Percentiles rank a stretch among this genome's conserved stretches.
These are phyloP conservation scores for Leccinum barrowsii DNA, from an alignment of 768 basidiomycete genomes.

Conservation along the genomic window DNA sequence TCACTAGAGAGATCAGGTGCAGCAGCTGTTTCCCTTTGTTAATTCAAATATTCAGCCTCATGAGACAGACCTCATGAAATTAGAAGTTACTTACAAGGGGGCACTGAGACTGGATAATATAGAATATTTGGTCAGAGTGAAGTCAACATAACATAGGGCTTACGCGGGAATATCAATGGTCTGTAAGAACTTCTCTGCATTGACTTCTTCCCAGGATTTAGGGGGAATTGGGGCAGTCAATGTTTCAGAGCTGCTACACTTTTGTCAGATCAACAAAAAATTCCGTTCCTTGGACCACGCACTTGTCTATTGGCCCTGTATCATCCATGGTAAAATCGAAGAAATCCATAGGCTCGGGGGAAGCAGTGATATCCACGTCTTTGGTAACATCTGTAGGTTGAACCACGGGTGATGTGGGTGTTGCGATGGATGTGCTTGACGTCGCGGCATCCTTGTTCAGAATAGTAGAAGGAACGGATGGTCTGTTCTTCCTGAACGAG, in stretches of 20 bases:
- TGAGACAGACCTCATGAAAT: background rate
- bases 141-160: background rate
- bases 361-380: conserved; percentile 2
- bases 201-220: conserved; percentile 21
- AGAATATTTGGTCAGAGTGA: background rate
- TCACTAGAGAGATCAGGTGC: conserved; percentile 2
- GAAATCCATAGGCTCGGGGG: conserved; percentile 22
- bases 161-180: conserved; percentile 27
- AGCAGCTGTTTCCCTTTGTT: conserved; percentile 16
- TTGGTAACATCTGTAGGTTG: background rate
- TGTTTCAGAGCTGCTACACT: conserved; percentile 3
- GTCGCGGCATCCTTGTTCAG: conserved; percentile 14
- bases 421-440: background rate
- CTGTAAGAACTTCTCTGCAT: conserved; percentile 25
- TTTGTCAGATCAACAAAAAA: background rate
- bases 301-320: conserved; percentile 10
- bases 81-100: conserved; percentile 22
- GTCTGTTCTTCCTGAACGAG: conserved; percentile 43
- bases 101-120: conserved; percentile 17
- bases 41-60: background rate
- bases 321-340: conserved; percentile 14
- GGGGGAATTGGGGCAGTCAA: conserved; percentile 8
- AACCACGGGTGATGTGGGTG: conserved; percentile 12
- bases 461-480: conserved; percentile 2
- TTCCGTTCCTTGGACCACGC: background rate